Evolutionary conservation across 768 basidiomycete genomes (phyloP).

Genomic region (Dacryopinax spathularia): DNA sequence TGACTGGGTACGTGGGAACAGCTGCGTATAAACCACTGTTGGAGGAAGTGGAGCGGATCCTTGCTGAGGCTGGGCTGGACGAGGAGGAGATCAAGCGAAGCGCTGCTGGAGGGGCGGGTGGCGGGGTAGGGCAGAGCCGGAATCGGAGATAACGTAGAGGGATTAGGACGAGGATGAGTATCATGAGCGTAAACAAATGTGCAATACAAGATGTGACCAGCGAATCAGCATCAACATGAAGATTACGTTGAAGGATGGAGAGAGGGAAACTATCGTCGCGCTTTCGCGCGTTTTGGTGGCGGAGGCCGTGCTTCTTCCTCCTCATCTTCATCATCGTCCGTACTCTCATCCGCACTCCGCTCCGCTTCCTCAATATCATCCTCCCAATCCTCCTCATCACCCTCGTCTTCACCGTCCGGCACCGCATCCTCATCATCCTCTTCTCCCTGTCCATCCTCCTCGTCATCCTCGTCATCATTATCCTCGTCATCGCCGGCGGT

Average conservation of each 20-base stretch:
- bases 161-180: background rate
- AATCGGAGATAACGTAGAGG: background rate
- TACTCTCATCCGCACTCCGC: slow-evolving; percentile 5
- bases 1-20: slow-evolving; percentile 16
- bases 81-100: slow-evolving; percentile 61
- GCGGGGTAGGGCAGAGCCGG: background rate
- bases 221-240: background rate
- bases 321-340: slow-evolving; percentile 6
- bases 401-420: background rate
- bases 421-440: slow-evolving; percentile 1
- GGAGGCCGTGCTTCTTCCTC: background rate
- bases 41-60: slow-evolving; percentile 67
- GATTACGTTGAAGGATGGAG: background rate
- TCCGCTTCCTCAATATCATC: slow-evolving; percentile 6
- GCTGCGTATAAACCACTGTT: slow-evolving; percentile 71
- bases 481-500: background rate
- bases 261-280: background rate
- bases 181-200: background rate
- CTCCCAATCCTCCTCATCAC: background rate
- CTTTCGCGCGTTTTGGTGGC: background rate
- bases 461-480: background rate
- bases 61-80: slow-evolving; percentile 71
- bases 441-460: slow-evolving; percentile 5
- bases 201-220: background rate
- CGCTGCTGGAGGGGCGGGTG: slow-evolving; percentile 29